Conservation (phyloP, 1,284 basidiomycete genomes). For the Sporisorium sorghi region DNA sequence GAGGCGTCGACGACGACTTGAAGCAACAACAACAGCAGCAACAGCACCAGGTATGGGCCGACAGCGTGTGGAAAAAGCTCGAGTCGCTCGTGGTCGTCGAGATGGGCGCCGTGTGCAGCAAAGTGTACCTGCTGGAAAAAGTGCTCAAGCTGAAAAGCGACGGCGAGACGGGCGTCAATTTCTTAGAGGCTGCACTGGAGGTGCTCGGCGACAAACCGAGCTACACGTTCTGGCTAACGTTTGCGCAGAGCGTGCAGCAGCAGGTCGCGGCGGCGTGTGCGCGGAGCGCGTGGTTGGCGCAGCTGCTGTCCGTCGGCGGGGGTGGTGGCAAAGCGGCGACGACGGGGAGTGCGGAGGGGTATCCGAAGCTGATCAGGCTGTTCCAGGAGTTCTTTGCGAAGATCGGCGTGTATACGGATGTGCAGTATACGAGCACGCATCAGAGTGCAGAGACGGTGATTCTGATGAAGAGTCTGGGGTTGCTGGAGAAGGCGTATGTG, state of each 20-base stretch:
- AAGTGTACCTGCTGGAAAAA: constrained; percentile 92
- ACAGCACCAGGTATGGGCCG: constrained; percentile 75
- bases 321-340: constrained; percentile 71
- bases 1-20: constrained; percentile 76
- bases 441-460: constrained; percentile 94
- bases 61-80: constrained; percentile 83
- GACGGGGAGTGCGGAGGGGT: constrained; percentile 70
- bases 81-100: constrained; percentile 83
- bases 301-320: constrained; percentile 82
- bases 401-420: constrained; percentile 92
- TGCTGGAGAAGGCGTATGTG: constrained; percentile 85
- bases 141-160: constrained; percentile 83
- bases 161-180: constrained; percentile 77
- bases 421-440: constrained; percentile 81
- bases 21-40: constrained; percentile 80
- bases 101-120: constrained; percentile 79
- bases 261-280: constrained; percentile 82
- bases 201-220: constrained; percentile 89
- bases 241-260: constrained; percentile 73
- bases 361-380: constrained; percentile 84
- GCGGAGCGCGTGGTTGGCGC: constrained; percentile 82
- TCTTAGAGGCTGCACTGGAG: constrained; percentile 79
- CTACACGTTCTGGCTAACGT: constrained; percentile 86
- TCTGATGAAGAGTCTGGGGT: constrained; percentile 81
- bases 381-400: constrained; percentile 97